These are phyloP conservation scores for Macaranga tanarius DNA, from an alignment of 441 rosid genomes.

Conservation along the genomic window DNA sequence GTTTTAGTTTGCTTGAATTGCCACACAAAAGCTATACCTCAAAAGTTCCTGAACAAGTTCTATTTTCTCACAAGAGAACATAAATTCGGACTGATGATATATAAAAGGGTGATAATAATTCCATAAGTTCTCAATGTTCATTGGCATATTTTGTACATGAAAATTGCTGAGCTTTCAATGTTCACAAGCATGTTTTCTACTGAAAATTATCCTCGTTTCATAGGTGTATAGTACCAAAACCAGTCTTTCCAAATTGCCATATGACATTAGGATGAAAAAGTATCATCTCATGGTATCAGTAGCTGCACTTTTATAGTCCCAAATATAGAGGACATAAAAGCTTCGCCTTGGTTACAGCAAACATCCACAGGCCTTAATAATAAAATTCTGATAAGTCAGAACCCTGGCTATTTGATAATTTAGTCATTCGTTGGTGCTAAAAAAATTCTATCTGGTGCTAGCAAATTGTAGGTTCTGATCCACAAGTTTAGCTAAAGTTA, in stretches of 20 bases:
- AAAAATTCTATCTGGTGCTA: constrained; percentile 26
- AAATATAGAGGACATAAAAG: neutral
- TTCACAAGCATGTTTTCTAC: neutral
- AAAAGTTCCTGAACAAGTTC: too few species aligned
- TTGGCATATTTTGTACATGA: too few species aligned
- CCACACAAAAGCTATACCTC: too few species aligned
- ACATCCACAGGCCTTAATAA: neutral
- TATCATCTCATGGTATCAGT: neutral
- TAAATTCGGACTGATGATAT: too few species aligned
- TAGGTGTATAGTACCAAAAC: neutral
- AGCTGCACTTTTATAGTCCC: neutral
- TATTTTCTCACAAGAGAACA: too few species aligned
- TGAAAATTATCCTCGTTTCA: neutral
- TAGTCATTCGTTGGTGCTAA: neutral
- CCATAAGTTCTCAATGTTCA: too few species aligned
- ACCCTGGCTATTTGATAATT: neutral
- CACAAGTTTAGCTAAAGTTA: constrained; percentile 59
- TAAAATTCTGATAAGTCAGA: neutral
- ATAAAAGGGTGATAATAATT: too few species aligned
- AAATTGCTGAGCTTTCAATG: too few species aligned
- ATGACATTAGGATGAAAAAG: neutral
- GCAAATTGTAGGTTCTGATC: constrained; percentile 53
- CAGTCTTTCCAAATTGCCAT: neutral
- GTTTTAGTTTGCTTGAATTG: too few species aligned
- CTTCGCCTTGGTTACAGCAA: neutral